Evolutionary conservation across 2,329 filamentous ascomycete genomes (phyloP), one percentile per base, ranked within the genome.

Genomic region (Ceratocystis harringtonii): DNA sequence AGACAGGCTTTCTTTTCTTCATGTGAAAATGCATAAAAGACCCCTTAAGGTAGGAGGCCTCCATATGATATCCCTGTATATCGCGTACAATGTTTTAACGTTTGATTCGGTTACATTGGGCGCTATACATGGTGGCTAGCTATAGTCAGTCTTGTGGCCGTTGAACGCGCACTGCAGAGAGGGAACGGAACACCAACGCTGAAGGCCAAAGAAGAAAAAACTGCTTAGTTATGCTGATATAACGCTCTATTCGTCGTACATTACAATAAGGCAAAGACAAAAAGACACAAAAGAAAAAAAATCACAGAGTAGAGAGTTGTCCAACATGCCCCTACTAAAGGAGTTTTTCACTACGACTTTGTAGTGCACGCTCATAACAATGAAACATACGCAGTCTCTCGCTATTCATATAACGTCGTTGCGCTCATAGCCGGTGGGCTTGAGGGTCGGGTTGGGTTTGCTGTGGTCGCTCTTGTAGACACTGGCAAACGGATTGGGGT

Each of bases 401-500:
- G 15, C 36, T 12, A 41, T 62, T 71, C 71, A 82, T n/a, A 94
- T 83, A 45, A 95, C 84, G 63, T 99, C 92, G 1, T 84, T 76
- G 32, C 92, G 80, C 73, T 96, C 91, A 82, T 89, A 99, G 0
- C 94, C 94, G 0, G 79, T 79, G 0, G 87, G 80, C 73, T 85
- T 82, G 32, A 80, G 70, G 60, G 85, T 81, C 0, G 84, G 83
- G 3, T 87, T 89, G 69, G 92, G 90, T 28, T 84, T 82, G 68
- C 79, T 78, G 4, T 77, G 77, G 15, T 78, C 78, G 68, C 90
- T 84, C 75, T 88, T 90, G 78, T 92, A 96, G 70, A 85, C 81
- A 74, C 86, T 89, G 58, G 90, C 87, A 72, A 94, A 99, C 1
- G 94, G 94, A 72, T 99, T 99, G 1, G 92, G 92, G 72, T 99